These are phyloP conservation scores for Exophiala sideris DNA, from an alignment of 2,329 filamentous ascomycete species.

Conservation along the genomic window DNA sequence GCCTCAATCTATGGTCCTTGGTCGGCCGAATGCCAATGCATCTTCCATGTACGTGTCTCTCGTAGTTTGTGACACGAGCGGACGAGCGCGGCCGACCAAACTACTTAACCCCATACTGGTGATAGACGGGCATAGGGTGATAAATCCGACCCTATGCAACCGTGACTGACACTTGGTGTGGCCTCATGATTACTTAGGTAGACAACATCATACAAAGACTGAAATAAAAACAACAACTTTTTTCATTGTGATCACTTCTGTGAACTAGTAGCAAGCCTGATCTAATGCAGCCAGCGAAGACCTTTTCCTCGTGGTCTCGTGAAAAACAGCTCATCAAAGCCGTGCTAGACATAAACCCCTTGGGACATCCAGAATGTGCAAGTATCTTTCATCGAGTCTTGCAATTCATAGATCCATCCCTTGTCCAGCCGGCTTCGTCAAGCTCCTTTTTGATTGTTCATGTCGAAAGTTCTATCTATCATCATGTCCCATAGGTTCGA, in stretches of 20 bases:
- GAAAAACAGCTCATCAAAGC: conserved; percentile 18
- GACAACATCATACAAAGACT: not conserved
- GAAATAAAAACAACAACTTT: not conserved
- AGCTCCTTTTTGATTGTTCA: conserved; percentile 25
- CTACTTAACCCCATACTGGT: too few relatives aligned
- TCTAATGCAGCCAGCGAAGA: conserved; percentile 27
- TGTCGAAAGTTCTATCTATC: conserved; percentile 29
- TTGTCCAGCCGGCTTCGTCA: conserved; percentile 17
- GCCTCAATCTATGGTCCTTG: not conserved
- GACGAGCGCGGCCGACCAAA: too few relatives aligned
- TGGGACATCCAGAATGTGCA: conserved; percentile 23
- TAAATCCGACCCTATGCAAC: too few relatives aligned
- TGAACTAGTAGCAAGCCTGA: conserved; percentile 25
- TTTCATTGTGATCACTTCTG: conserved; percentile 11
- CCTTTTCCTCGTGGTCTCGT: conserved; percentile 25
- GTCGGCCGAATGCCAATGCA: not conserved
- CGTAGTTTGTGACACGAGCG: too few relatives aligned
- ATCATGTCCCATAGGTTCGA: conserved; percentile 27
- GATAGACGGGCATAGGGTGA: too few relatives aligned
- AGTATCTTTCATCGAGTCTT: conserved; percentile 10
- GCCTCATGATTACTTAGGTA: too few relatives aligned
- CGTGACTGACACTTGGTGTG: too few relatives aligned
- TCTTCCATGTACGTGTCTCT: not conserved
- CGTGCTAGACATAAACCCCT: conserved; percentile 10
- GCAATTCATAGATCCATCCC: conserved; percentile 14